Percentiles rank a stretch among this genome's conserved stretches.
phyloP scores from a whole-genome alignment of 1,284 basidiomycete species.

The Hymenochaete sp. region DNA sequence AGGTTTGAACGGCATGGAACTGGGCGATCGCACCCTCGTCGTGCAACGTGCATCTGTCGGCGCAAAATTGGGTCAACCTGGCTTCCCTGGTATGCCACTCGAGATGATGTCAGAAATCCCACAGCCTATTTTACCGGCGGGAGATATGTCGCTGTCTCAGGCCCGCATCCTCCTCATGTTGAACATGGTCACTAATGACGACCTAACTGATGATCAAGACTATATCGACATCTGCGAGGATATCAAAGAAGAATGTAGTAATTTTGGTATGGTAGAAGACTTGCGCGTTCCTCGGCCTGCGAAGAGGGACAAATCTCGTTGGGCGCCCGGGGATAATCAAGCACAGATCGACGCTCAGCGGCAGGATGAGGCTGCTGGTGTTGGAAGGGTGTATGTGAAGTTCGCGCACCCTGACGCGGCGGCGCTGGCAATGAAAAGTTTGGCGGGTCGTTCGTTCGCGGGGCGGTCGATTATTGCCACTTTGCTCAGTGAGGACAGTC shows the following conservation, averaged over 20 bases:
- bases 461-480: conserved; percentile 85
- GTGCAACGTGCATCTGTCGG: conserved; percentile 96
- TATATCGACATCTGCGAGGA: conserved; percentile 94
- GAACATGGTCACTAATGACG: conserved; percentile 97
- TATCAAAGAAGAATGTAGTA: conserved; percentile 85
- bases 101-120: conserved; percentile 70
- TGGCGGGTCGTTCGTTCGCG: conserved; percentile 88
- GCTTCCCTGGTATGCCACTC: conserved; percentile 51
- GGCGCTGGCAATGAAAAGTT: conserved; percentile 63
- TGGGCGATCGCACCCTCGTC: conserved; percentile 93
- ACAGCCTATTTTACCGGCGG: conserved; percentile 76
- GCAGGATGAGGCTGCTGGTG: conserved; percentile 80
- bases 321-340: conserved; percentile 58
- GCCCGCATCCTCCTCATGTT: conserved; percentile 91
- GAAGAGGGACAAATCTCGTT: conserved; percentile 77
- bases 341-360: conserved; percentile 57
- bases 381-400: conserved; percentile 90
- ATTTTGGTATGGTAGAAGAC: conserved; percentile 78
- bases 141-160: conserved; percentile 47
- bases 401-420: conserved; percentile 59
- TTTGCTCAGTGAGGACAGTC: conserved; percentile 68
- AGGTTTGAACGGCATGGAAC: conserved; percentile 94
- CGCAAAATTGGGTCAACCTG: conserved; percentile 65
- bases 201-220: conserved; percentile 85
- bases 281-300: conserved; percentile 83